phyloP scores from a whole-genome alignment of 2,329 filamentous ascomycete species.

The Sarocladium kiliense region DNA sequence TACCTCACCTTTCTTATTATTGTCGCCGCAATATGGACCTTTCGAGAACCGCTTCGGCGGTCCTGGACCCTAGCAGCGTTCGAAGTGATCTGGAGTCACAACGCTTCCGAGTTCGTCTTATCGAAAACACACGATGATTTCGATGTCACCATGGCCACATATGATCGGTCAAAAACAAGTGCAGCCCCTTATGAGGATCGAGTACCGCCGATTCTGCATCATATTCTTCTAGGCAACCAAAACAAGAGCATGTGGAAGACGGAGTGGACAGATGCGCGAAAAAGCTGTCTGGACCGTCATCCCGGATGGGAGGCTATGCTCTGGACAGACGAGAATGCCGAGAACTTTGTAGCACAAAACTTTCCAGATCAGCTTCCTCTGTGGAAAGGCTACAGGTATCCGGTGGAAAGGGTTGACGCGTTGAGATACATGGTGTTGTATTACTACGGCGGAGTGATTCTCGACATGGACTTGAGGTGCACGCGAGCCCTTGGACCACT shows the following conservation, averaged over 20 bases:
- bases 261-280: slow-evolving; percentile 24
- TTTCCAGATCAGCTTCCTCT: slow-evolving; percentile 70
- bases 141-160: slow-evolving; percentile 28
- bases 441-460: slow-evolving; percentile 68
- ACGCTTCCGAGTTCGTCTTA: slow-evolving; percentile 21
- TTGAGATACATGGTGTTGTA: slow-evolving; percentile 71
- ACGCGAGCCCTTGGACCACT: slow-evolving; percentile 32
- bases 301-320: slow-evolving; percentile 38
- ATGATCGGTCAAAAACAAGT: slow-evolving; percentile 21
- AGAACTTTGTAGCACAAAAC: slow-evolving; percentile 62
- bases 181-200: slow-evolving; percentile 22
- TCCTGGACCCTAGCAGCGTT: slow-evolving; percentile 24
- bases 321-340: slow-evolving; percentile 65
- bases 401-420: slow-evolving; percentile 67
- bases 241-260: slow-evolving; percentile 11
- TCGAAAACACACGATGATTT: slow-evolving; percentile 22
- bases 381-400: slow-evolving; percentile 63
- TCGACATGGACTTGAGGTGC: slow-evolving; percentile 47
- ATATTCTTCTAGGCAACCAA: slow-evolving; percentile 25
- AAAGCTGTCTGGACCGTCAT: slow-evolving; percentile 27
- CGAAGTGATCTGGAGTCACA: slow-evolving; percentile 20
- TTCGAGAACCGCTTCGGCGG: slow-evolving; percentile 18
- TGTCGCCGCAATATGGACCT: slow-evolving; percentile 11
- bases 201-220: slow-evolving; percentile 29
- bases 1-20: not conserved